Evolutionary conservation across 768 basidiomycete species (phyloP).

Genomic region (Infundibulicybe gibba): DNA sequence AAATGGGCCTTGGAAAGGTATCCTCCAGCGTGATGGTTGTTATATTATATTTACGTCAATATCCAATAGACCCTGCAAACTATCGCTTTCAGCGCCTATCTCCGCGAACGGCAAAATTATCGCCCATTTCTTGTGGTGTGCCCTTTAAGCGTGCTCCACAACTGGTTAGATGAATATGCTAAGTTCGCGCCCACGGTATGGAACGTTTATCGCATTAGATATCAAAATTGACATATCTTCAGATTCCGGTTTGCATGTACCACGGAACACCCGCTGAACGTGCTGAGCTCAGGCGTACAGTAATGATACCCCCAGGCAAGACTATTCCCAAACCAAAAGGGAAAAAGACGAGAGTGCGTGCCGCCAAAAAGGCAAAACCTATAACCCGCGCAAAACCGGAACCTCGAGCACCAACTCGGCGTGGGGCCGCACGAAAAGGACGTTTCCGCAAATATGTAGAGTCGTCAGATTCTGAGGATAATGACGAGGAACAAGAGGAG

Average conservation of each 20-base stretch:
- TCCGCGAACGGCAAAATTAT: constrained; percentile 68
- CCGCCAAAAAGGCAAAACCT: constrained; percentile 14
- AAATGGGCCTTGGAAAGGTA: constrained; percentile 93
- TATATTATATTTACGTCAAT: background rate
- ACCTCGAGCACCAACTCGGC: constrained; percentile 5
- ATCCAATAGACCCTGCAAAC: constrained; percentile 80
- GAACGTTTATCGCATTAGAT: constrained; percentile 1
- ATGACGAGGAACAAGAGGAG: constrained; percentile 6
- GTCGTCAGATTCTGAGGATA: constrained; percentile 13
- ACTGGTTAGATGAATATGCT: constrained; percentile 83
- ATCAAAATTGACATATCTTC: background rate
- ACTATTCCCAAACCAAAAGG: background rate
- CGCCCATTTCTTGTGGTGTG: constrained; percentile 87
- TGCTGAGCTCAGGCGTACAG: constrained; percentile 67
- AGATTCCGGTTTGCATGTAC: constrained; percentile 90
- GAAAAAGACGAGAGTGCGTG: constrained; percentile 2
- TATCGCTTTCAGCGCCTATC: constrained; percentile 89
- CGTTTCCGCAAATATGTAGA: constrained; percentile 13
- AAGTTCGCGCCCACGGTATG: constrained; percentile 80
- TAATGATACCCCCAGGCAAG: constrained; percentile 38
- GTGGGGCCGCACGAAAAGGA: constrained; percentile 8
- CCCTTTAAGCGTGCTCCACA: constrained; percentile 89
- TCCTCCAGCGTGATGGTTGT: background rate
- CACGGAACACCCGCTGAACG: constrained; percentile 84
- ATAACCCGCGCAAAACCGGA: constrained; percentile 9